phyloP scores from a whole-genome alignment of 2,329 filamentous ascomycete genomes.

The Ceratocystis colombiana region DNA sequence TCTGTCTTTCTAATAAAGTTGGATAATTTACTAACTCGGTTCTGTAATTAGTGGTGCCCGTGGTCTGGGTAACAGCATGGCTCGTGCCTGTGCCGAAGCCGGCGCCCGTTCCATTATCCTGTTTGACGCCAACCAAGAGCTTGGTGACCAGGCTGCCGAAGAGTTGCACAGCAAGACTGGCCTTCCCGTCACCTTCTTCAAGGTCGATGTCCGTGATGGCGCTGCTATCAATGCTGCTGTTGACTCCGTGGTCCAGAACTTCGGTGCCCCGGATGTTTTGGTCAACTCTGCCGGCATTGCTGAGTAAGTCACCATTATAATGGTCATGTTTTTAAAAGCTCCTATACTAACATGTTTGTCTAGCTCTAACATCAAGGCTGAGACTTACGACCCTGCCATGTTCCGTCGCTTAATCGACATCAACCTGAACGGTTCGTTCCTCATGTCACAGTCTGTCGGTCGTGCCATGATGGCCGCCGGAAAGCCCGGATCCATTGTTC shows the following conservation, averaged over 20 bases:
- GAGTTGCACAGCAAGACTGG: constrained; percentile 63
- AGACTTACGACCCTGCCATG: constrained; percentile 64
- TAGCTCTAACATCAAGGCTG: constrained; percentile 67
- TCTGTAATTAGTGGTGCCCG: constrained; percentile 51
- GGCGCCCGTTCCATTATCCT: constrained; percentile 64
- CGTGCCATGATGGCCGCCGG: constrained; percentile 62
- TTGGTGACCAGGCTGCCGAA: constrained; percentile 58
- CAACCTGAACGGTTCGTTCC: constrained; percentile 70
- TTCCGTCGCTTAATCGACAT: constrained; percentile 73
- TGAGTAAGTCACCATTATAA: constrained; percentile 36
- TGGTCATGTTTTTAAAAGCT: constrained; percentile 29
- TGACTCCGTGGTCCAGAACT: constrained; percentile 53
- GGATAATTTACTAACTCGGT: background rate
- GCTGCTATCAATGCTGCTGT: constrained; percentile 60
- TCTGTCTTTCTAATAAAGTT: background rate
- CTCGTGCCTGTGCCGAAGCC: constrained; percentile 64
- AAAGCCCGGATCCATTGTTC: constrained; percentile 62
- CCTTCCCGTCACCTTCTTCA: constrained; percentile 65
- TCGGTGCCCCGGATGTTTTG: constrained; percentile 62
- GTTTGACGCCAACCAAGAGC: constrained; percentile 65
- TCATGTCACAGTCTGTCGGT: constrained; percentile 63
- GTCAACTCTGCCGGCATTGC: constrained; percentile 73
- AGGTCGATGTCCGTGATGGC: constrained; percentile 66
- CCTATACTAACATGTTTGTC: constrained; percentile 23
- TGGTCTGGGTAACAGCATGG: constrained; percentile 70